Base-by-base conservation (phyloP, 2,329 filamentous ascomycete species). In the Colletotrichum lentis region DNA sequence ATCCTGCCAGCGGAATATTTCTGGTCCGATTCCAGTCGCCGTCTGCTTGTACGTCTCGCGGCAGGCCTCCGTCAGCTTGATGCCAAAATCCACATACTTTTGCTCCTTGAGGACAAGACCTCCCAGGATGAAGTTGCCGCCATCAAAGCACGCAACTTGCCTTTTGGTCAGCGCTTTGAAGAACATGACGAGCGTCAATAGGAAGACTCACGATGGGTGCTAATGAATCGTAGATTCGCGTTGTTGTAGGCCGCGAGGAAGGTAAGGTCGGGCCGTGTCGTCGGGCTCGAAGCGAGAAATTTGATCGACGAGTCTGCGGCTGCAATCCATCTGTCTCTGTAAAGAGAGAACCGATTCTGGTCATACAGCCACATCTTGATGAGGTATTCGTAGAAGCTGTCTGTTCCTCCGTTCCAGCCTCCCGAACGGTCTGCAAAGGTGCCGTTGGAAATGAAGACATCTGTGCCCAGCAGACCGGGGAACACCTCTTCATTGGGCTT, bases 361-460 rank as follows among this genome's bases (percentile, higher is more conserved):
- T 95, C 90, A 76, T 96, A 96, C 62, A 95, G 78, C 73, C 90
- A 96, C 91, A 96, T 95, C 82, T 97, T 97, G 77, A 97, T 90
- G 39, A 97, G 85, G 74, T 96, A 96, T 79, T 96, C 93, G 80
- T 96, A 97, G 80, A 90, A 96, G 50, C 89, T 92, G 77, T 96
- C 93, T 37, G 86, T 86, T 7, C 91, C 90, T 58, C 90, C 92
- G 46, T 87, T 86, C 93, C 93, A 97, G 52, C 91, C 91, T 59
- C 94, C 93, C 1, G 72, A 74, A 27, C 85, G 85, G 74, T 95
- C 87, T 16, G 85, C 72, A 72, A 96, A 95, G 8, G 81, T 73
- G 22, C 93, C 93, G 3, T 86, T 88, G 1, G 80, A 75, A 69
- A 93, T 84, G 72, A 88, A 82, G 46, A 97, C 84, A 55, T 86